Percentiles rank a stretch among this genome's conserved stretches.
Evolutionary conservation across 768 basidiomycete species (phyloP).

Genomic region (Sporobolomyces phaffii): DNA sequence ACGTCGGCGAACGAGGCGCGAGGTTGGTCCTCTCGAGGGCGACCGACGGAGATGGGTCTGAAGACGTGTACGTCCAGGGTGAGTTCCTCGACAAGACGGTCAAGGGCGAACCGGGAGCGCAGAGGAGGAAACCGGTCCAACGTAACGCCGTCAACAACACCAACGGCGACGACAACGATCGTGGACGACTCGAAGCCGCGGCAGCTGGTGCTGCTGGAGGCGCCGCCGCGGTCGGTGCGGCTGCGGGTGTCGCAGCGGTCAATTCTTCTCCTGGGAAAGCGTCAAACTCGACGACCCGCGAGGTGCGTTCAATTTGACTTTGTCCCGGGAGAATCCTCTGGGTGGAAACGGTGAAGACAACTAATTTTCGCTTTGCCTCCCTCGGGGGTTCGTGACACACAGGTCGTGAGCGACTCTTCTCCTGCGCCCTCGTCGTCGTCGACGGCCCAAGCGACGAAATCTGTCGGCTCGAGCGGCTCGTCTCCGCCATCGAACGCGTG

Average conservation of each 20-base stretch:
- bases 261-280: not conserved
- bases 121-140: slow-evolving; percentile 6
- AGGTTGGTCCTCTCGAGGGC: not conserved
- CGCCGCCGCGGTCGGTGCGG: slow-evolving; percentile 5
- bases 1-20: slow-evolving; percentile 12
- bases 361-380: too few relatives aligned
- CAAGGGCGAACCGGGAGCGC: not conserved
- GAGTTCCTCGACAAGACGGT: slow-evolving; percentile 28
- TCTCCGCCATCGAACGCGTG: slow-evolving; percentile 25
- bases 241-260: not conserved
- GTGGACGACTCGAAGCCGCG: not conserved
- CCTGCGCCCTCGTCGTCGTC: not conserved
- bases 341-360: too few relatives aligned
- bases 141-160: not conserved
- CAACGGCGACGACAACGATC: not conserved
- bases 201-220: slow-evolving; percentile 5
- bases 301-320: too few relatives aligned
- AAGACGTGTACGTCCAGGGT: slow-evolving; percentile 24
- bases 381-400: too few relatives aligned
- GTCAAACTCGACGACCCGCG: not conserved
- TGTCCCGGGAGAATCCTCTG: too few relatives aligned
- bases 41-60: slow-evolving; percentile 21
- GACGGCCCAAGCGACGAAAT: not conserved
- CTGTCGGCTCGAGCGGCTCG: not conserved
- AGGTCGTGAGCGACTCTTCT: too few relatives aligned